phyloP scores from a whole-genome alignment of 441 rosid genomes.

The Breynia disticha region DNA sequence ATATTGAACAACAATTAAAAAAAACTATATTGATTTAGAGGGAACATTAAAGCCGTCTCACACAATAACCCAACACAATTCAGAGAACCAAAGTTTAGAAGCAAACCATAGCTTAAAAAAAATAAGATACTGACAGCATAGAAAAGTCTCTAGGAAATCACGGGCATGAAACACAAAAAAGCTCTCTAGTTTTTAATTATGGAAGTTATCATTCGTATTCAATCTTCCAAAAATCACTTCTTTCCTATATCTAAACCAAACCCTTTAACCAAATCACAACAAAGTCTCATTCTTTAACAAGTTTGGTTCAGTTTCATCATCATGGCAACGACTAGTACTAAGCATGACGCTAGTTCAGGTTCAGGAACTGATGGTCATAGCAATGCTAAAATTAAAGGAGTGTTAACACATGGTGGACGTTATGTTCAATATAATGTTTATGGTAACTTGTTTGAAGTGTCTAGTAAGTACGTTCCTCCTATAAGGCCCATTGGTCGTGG shows the following conservation, averaged over 20 bases:
- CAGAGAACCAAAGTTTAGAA: too few relatives aligned
- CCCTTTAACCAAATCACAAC: background rate
- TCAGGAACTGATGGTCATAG: constrained; percentile 22
- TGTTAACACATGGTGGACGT: constrained; percentile 72
- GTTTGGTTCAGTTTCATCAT: background rate
- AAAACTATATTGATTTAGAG: too few relatives aligned
- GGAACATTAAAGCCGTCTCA: too few relatives aligned
- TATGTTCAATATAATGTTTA: constrained; percentile 71
- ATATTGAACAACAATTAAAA: too few relatives aligned
- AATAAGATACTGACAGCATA: too few relatives aligned
- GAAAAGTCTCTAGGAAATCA: too few relatives aligned
- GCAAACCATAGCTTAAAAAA: too few relatives aligned
- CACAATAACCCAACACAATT: too few relatives aligned
- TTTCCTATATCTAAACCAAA: background rate
- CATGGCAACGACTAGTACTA: constrained; percentile 17
- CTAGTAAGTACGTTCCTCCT: constrained; percentile 79
- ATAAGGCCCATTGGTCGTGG: constrained; percentile 87
- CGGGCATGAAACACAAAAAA: too few relatives aligned
- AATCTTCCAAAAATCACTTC: background rate
- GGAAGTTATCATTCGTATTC: background rate
- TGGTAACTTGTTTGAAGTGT: constrained; percentile 80
- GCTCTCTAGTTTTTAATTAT: too few relatives aligned
- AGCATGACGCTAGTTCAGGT: constrained; percentile 40
- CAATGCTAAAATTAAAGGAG: constrained; percentile 42
- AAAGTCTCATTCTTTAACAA: background rate